Base-by-base conservation (phyloP, 1,284 basidiomycete genomes). In the Grifola frondosa region DNA sequence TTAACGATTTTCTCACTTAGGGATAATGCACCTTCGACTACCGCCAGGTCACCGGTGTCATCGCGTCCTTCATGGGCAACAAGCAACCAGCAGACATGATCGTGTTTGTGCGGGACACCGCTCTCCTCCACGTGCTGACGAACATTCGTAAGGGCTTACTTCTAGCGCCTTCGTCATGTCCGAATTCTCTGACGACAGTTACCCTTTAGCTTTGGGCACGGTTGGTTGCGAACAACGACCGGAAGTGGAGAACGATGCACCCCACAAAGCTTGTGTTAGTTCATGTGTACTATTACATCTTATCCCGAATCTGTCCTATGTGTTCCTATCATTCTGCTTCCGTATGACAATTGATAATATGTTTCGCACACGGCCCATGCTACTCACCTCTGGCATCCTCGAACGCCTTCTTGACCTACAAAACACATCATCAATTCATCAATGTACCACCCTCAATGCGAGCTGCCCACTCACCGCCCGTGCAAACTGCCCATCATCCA, bases 401-500 rank as follows among this genome's bases (percentile, higher is more conserved):
- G 40, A 54, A 54, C 7, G 31, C 40, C 29, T 45, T 33, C 37
- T 46, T 52, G n/a, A 51, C 52, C 52, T 53, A 23, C n/a, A 12
- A 6, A 5, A 33, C n/a, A 15, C 5, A 31, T 16, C 6, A 12
- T 21, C 9, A 8, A 19, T 8, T n/a, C n/a, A 15, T 3, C 2
- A 17, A 28, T 4, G 11, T 12, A 31, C 9, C 5, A 16, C 19
- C 9, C 21, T 36, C 20, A 3, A 7, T 20, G 10, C 11, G n/a
- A 23, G 5, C 7, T 21, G 9, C 21, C 10, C 15, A 23, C 59
- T 13, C 15, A 69, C 71, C 54, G 62, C 65, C 58, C 63, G 67
- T 44, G 48, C 67, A 54, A 68, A 79, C 49, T 57, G 60, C 15
- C 70, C 71, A 50, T 87, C 84, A 11, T 73, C 68, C 7, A 86